Evolutionary conservation across 371 early-diverging fungal species (phyloP).

Genomic region (Actinomortierella ambigua): DNA sequence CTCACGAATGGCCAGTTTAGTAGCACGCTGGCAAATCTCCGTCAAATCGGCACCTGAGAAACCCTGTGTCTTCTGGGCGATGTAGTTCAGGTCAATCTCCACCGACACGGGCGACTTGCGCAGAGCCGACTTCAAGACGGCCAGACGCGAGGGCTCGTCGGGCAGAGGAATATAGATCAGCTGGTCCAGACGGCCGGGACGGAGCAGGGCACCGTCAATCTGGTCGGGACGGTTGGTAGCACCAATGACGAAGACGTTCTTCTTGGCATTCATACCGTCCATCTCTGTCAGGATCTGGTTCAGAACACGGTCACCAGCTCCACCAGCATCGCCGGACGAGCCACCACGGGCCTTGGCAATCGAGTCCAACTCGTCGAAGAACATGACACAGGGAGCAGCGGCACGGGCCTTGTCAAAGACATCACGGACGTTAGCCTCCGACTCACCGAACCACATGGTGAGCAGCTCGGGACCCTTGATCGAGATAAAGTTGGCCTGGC

Average conservation of each 20-base stretch:
- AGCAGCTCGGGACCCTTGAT: conserved; percentile 99
- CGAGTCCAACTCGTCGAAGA: conserved; percentile 99
- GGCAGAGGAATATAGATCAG: conserved; percentile 99
- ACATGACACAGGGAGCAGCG: conserved; percentile 99
- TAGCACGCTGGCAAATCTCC: conserved; percentile 99
- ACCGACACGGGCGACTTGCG: conserved; percentile 95
- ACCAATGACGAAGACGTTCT: conserved; percentile 99
- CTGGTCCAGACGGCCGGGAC: conserved; percentile 99
- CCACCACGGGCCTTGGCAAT: conserved; percentile 98
- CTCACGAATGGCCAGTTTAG: conserved; percentile 99
- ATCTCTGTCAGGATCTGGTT: conserved; percentile 99
- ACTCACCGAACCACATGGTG: conserved; percentile 99
- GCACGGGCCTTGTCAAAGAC: conserved; percentile 99
- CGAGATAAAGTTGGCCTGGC: conserved; percentile 99
- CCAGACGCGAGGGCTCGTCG: conserved; percentile 88
- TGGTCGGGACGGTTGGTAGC: conserved; percentile 99
- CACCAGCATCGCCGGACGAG: conserved; percentile 90
- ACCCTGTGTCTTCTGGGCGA: conserved; percentile 94
- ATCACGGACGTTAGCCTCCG: conserved; percentile 99
- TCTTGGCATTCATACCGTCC: conserved; percentile 99
- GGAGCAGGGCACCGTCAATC: conserved; percentile 93
- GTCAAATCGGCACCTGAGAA: conserved; percentile 99
- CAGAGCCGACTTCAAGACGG: conserved; percentile 93
- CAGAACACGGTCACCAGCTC: conserved; percentile 98
- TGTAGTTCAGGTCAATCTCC: conserved; percentile 85